These are phyloP conservation scores for Globisporangium nunn DNA, from an alignment of 352 stramenopile species.

Conservation along the genomic window DNA sequence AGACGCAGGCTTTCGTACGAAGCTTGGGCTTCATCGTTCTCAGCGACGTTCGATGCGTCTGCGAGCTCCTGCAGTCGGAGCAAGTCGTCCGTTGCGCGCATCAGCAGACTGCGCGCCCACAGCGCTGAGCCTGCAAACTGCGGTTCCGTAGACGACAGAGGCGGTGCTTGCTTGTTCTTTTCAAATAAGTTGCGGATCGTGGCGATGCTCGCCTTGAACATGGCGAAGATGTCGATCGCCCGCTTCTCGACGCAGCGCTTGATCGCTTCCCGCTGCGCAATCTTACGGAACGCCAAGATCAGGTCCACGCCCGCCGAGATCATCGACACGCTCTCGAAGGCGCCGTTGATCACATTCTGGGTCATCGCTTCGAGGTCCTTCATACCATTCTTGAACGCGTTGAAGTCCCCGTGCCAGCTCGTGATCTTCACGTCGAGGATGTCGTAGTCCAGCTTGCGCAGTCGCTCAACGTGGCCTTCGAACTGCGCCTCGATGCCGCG, in stretches of 20 bases:
- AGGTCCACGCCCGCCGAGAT: slow-evolving; percentile 87
- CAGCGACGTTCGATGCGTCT: slow-evolving; percentile 55
- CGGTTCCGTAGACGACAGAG: slow-evolving; percentile 85
- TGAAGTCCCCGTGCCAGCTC: slow-evolving; percentile 94
- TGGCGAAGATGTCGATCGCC: slow-evolving; percentile 87
- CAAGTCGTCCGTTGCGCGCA: slow-evolving; percentile 72
- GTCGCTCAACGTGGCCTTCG: slow-evolving; percentile 82
- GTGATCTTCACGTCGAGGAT: slow-evolving; percentile 94
- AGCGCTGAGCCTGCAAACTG: slow-evolving; percentile 89
- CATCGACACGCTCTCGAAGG: slow-evolving; percentile 90
- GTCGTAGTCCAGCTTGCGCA: slow-evolving; percentile 90
- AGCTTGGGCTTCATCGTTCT: slow-evolving; percentile 75
- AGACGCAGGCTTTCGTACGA: slow-evolving; percentile 68
- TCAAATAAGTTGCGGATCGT: slow-evolving; percentile 89
- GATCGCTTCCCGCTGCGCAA: slow-evolving; percentile 90
- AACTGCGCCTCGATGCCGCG: slow-evolving; percentile 91
- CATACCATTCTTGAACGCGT: slow-evolving; percentile 93
- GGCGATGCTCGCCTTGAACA: slow-evolving; percentile 80
- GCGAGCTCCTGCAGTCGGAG: slow-evolving; percentile 62
- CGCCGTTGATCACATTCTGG: slow-evolving; percentile 93
- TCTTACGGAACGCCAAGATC: slow-evolving; percentile 90
- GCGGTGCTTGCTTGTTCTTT: slow-evolving; percentile 80
- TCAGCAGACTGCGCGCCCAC: slow-evolving; percentile 88
- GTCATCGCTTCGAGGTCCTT: slow-evolving; percentile 96
- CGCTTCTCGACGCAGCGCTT: slow-evolving; percentile 93